Evolutionary conservation across 2,329 filamentous ascomycete genomes (phyloP), one percentile per base, ranked within the genome.

Genomic region (Arthroderma sp.): DNA sequence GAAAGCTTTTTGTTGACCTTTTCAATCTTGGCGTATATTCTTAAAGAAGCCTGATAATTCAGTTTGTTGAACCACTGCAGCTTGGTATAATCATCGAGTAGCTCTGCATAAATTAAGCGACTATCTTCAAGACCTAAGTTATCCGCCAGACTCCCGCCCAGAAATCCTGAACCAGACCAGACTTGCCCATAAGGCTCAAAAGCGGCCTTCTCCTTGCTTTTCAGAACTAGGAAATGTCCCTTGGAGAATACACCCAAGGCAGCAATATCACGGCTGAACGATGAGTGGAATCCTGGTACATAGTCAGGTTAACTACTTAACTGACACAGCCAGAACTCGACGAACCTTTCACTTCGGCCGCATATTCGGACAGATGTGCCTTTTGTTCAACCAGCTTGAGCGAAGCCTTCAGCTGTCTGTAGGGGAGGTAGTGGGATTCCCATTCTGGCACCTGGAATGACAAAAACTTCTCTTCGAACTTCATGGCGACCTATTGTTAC

Each of bases 391-490:
- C 35, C 19, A 31, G 21, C n/a, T 56, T 59, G 31, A 49, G 35
- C n/a, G 49, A 41, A 49, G 13, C 44, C 41, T 69, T 67, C 23
- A 71, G 53, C 21, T 52, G 56, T 43, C 64, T 61, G 55, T 70
- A 70, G 49, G 66, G 62, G 21, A 68, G 56, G 57, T 70, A 70
- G 19, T 60, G 54, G 9, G 61, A 35, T 2, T 59, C 59, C 68
- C 66, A 70, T 56, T 67, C 65, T 2, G 67, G 63, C 3, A 67
- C 56, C 21, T 64, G 60, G 47, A 61, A 56, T 7, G 31, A 58
- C 52, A 68, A 63, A 6, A 66, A 65, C 35, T 68, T 56, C n/a
- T 63, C 59, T 5, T 66, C 65, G 53, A 70, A 70, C 47, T 62
- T 65, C 69, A 70, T 69, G 28, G 21, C 58, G 43, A 21, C 41